Base-by-base conservation (phyloP, 768 basidiomycete species). In the Leucocoprinus birnbaumii region DNA sequence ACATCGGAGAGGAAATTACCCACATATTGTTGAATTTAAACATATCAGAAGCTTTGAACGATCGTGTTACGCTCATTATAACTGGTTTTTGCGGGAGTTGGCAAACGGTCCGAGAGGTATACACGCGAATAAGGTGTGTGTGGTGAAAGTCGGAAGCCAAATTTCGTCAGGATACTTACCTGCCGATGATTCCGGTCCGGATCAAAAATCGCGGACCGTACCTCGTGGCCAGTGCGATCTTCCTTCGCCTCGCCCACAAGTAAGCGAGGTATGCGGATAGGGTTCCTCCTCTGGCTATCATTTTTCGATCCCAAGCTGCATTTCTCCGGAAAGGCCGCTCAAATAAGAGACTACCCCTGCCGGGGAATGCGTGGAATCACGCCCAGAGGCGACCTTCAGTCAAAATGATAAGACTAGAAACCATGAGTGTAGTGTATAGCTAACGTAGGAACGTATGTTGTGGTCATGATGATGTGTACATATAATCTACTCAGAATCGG, bases 21-120 rank as follows among this genome's bases (percentile, higher is more conserved):
- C 63, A 89, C 91, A 96, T 82, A 65, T 91, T 91, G 66, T 97
- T 97, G 74, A 95, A 96, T 62, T 82, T 87, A 77, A 96, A 91
- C 71, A 96, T 80, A 70, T 98, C 94, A 0, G 85, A 83, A 10
- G 93, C 91, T 67, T 82, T 80, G 77, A 97, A 95, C 14, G 94
- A 87, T 46, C 94, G 80, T 1, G 90, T 73, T 54, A 94, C 71
- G 67, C 91, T 94, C 94, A 97, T 97, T n/a, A 11, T 42, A 21
- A n/a, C 27, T 18, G 26, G 8, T 42, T 24, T 31, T 5, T 5
- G 21, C 6, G 6, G 41, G n/a, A 7, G 41, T 42, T 42, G 4
- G 41, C 4, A 31, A 11, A 31, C 31, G 5, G 31, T n/a, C n/a
- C n/a, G 31, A 31, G 31, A 31, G 31, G 31, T 31, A 31, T 31